These are phyloP conservation scores for Saccharomyces hybrid DNA, from an alignment of 1,139 yeast species.

Conservation along the genomic window DNA sequence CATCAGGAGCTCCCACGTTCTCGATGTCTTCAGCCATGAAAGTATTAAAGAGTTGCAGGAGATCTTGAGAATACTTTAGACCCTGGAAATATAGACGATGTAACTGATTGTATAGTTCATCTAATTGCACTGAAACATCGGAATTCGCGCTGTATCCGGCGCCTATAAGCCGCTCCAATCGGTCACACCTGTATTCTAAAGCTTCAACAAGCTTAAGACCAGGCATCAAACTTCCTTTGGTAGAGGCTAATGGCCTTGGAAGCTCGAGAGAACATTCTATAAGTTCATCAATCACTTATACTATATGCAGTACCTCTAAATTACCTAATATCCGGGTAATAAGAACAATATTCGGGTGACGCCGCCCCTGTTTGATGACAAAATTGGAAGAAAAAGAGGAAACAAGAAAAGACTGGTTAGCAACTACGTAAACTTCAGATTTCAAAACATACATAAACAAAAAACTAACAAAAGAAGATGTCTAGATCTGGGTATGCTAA, in stretches of 20 bases:
- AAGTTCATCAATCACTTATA: background rate
- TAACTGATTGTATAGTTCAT: background rate
- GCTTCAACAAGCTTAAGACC: background rate
- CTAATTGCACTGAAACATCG: background rate
- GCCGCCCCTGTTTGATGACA: background rate
- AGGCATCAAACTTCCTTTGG: background rate
- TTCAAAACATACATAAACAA: background rate
- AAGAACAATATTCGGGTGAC: background rate
- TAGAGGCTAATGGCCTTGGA: background rate
- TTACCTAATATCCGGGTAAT: background rate
- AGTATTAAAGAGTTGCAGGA: background rate
- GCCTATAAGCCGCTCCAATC: background rate
- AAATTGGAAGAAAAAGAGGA: background rate
- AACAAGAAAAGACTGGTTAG: background rate
- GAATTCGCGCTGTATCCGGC: background rate
- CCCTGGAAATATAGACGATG: background rate
- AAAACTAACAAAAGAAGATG: slow-evolving; percentile 13
- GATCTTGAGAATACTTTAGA: background rate
- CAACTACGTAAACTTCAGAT: background rate
- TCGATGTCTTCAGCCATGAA: background rate
- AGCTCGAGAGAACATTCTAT: background rate
- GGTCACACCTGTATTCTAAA: background rate
- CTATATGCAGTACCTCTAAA: background rate
- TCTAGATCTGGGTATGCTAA: slow-evolving; percentile 32
- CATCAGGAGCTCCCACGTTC: background rate